A percentile compares a stretch with the other conserved stretches of the same genome.
Evolutionary conservation across 2,329 filamentous ascomycete species (phyloP).

Genomic region (Fusarium sp.): DNA sequence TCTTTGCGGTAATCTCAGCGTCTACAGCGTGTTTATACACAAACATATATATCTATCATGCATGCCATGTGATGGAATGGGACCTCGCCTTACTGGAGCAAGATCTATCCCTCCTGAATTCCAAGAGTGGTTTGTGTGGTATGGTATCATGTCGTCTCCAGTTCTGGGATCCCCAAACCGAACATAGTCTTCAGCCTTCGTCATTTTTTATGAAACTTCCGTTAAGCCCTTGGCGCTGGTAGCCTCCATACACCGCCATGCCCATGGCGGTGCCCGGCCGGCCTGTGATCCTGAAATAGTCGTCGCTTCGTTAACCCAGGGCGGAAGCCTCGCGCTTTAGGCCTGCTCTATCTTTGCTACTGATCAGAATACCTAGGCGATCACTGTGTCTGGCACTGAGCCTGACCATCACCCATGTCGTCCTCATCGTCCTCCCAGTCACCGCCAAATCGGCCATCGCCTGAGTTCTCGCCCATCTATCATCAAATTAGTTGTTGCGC

Average conservation of each 20-base stretch:
- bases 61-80: slow-evolving; percentile 3
- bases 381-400: slow-evolving; percentile 82
- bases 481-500: slow-evolving; percentile 24
- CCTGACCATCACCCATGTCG: slow-evolving; percentile 72
- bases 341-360: slow-evolving; percentile 23
- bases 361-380: slow-evolving; percentile 9
- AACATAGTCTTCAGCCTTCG: slow-evolving; percentile 5
- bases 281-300: slow-evolving; percentile 40
- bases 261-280: slow-evolving; percentile 5
- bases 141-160: slow-evolving; percentile 30
- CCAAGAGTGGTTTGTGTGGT: slow-evolving; percentile 30
- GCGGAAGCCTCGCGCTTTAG: slow-evolving; percentile 26
- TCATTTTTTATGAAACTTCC: slow-evolving; percentile 15
- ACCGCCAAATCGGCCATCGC: slow-evolving; percentile 73
- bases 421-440: slow-evolving; percentile 78
- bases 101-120: slow-evolving; percentile 18
- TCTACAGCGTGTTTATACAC: slow-evolving; percentile 23
- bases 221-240: neutral
- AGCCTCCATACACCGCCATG: slow-evolving; percentile 8
- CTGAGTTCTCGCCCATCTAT: slow-evolving; percentile 78
- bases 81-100: slow-evolving; percentile 13
- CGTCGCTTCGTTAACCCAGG: slow-evolving; percentile 45
- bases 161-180: slow-evolving; percentile 23
- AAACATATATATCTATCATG: slow-evolving; percentile 26
- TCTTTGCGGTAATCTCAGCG: neutral